These are phyloP conservation scores for Cornus kousa DNA, from an alignment of 148 eudicot species.

Conservation along the genomic window DNA sequence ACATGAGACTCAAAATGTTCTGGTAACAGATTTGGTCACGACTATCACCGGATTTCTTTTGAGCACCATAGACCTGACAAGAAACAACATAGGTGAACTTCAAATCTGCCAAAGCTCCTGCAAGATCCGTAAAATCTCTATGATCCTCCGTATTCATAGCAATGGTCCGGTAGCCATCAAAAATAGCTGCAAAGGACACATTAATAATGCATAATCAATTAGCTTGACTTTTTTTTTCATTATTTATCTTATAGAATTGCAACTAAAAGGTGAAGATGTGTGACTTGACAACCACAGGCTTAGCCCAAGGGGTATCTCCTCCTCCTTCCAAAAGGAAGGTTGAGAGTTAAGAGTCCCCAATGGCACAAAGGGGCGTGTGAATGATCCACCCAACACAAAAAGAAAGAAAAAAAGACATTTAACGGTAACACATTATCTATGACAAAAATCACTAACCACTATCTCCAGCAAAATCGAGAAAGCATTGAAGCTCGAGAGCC, in stretches of 20 bases:
- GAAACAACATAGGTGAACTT: conserved; percentile 97
- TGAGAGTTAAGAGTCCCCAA: too few species aligned
- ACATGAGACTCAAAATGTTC: conserved; percentile 88
- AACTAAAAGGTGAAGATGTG: too few species aligned
- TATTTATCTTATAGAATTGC: too few species aligned
- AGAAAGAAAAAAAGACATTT: not conserved
- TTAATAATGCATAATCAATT: conserved; percentile 8
- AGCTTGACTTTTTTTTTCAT: not conserved
- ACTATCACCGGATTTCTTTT: conserved; percentile 66
- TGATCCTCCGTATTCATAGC: conserved; percentile 45
- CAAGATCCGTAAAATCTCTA: conserved; percentile 44
- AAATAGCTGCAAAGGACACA: conserved; percentile 57
- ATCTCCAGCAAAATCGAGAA: conserved; percentile 78
- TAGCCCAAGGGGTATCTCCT: too few species aligned
- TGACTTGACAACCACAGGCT: too few species aligned
- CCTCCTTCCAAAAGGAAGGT: too few species aligned
- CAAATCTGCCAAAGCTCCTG: conserved; percentile 87
- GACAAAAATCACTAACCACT: conserved; percentile 43
- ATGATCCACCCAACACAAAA: not conserved
- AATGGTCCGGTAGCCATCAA: conserved; percentile 76
- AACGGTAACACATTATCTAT: not conserved
- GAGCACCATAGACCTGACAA: conserved; percentile 94
- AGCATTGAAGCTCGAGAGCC: conserved; percentile 93
- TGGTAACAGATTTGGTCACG: conserved; percentile 71
- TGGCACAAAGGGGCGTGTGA: too few species aligned